Evolutionary conservation across 305 asterid genomes (phyloP).

Genomic region (Caryopteris hybrid): DNA sequence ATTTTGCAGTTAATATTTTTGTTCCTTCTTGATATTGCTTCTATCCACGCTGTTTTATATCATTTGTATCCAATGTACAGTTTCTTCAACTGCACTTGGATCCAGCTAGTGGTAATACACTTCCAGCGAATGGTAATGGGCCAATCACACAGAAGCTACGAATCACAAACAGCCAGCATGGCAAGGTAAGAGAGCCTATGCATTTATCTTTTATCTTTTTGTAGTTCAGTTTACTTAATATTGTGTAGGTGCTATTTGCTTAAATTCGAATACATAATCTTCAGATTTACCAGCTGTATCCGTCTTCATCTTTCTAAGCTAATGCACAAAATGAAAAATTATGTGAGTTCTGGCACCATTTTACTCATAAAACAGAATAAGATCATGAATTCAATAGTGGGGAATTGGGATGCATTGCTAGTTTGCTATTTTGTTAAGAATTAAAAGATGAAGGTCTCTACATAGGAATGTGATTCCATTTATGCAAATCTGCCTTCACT

Average conservation of each 20-base stretch:
- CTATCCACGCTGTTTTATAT: background rate
- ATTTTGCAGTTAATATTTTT: background rate
- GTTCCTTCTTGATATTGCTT: background rate
- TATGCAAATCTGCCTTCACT: conserved; percentile 4
- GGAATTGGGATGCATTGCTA: background rate
- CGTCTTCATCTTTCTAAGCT: background rate
- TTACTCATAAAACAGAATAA: background rate
- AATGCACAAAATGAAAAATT: background rate
- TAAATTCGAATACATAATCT: background rate
- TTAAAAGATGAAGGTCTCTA: background rate
- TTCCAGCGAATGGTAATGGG: conserved; percentile 68
- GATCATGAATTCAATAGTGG: background rate
- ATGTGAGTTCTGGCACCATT: background rate
- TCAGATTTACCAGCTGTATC: background rate
- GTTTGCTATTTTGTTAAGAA: background rate
- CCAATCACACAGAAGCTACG: conserved; percentile 68
- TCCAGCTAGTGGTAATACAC: conserved; percentile 82
- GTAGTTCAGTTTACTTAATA: background rate
- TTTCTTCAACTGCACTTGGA: conserved; percentile 95
- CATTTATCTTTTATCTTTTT: background rate
- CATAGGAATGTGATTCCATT: background rate
- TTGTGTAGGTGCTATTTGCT: background rate
- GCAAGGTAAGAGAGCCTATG: conserved; percentile 57
- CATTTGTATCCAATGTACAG: conserved; percentile 35
- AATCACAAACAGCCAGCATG: conserved; percentile 84